A percentile compares a stretch with the other conserved stretches of the same genome.
Evolutionary conservation across 805 yeast species (phyloP).

Genomic region (Saccharomycopsis babjevae): DNA sequence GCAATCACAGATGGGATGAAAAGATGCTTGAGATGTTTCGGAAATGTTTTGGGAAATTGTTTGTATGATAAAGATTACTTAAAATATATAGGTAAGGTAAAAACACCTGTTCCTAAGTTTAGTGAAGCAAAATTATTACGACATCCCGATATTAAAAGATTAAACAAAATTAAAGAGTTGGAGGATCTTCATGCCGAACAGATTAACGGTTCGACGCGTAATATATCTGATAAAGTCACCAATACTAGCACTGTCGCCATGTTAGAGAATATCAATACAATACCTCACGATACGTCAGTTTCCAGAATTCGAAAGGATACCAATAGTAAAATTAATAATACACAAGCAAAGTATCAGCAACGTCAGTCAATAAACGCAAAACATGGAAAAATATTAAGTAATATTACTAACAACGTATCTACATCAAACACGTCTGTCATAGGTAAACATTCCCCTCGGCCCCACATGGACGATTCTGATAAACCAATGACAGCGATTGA

Average conservation of each 20-base stretch:
- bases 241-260: not conserved
- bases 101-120: conserved; percentile 24
- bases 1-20: conserved; percentile 78
- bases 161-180: conserved; percentile 5
- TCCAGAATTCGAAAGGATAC: not conserved
- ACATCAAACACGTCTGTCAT: not conserved
- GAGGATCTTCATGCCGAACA: not conserved
- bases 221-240: not conserved
- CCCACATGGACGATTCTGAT: not conserved
- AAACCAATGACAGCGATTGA: not conserved
- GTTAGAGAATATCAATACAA: not conserved
- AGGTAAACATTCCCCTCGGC: not conserved
- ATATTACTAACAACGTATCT: not conserved
- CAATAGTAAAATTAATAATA: not conserved
- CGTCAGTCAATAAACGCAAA: not conserved
- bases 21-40: conserved; percentile 69
- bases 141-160: conserved; percentile 19
- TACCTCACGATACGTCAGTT: not conserved
- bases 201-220: not conserved
- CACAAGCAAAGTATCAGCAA: not conserved
- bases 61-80: conserved; percentile 67
- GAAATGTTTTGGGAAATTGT: conserved; percentile 77
- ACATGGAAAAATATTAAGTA: not conserved
- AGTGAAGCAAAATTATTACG: conserved; percentile 27
- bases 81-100: conserved; percentile 38